Evolutionary conservation across 2,329 filamentous ascomycete species (phyloP), one percentile per base, ranked within the genome.

Genomic region (Sporothrix pallida): DNA sequence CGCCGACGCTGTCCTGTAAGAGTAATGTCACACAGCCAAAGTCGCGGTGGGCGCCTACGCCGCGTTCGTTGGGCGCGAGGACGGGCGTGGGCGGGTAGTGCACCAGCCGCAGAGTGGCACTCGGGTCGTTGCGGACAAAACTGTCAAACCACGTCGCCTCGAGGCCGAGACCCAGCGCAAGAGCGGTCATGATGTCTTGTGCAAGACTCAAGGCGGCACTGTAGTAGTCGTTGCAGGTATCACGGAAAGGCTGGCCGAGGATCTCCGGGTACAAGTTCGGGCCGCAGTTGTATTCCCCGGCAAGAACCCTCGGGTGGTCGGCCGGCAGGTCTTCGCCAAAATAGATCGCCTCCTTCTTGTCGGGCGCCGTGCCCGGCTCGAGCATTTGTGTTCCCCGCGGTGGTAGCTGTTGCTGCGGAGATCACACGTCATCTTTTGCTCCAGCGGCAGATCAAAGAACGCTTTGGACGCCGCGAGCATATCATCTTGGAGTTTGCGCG

Each of bases 1-100:
- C 87, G 23, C 83, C 82, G 13, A 83, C 81, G 1, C 81, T 80
- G 65, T 86, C 85, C 76, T 88, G 86, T 0, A 88, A 80, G 2
- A 89, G 82, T 23, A 88, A 79, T 0, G 87, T 88, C 58, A 88
- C 84, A 56, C 83, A 83, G n/a, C 87, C 85, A 74, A 86, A 88
- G 76, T 87, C 87, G 0, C 85, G 86, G 75, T 87, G 87, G 2
- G 84, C 85, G 0, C 86, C 86, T 2, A 81, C 81, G 13, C 72
- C 72, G n/a, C 58, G 46, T 42, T 31, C 46, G 37, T 70, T 56
- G 37, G 56, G 15, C 1, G 37, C 50, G 0, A 78, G 76, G 1
- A 79, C 79, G 5, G 72, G 72, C 70, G 82, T 82, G 0, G 84
- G 82, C 1, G 85, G 84, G 76, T 87, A 87, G 76, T 87, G 85